Evolutionary conservation across 2,329 filamentous ascomycete species (phyloP), one percentile per base, ranked within the genome.

Genomic region (Gnomoniopsis smithogilvyi): DNA sequence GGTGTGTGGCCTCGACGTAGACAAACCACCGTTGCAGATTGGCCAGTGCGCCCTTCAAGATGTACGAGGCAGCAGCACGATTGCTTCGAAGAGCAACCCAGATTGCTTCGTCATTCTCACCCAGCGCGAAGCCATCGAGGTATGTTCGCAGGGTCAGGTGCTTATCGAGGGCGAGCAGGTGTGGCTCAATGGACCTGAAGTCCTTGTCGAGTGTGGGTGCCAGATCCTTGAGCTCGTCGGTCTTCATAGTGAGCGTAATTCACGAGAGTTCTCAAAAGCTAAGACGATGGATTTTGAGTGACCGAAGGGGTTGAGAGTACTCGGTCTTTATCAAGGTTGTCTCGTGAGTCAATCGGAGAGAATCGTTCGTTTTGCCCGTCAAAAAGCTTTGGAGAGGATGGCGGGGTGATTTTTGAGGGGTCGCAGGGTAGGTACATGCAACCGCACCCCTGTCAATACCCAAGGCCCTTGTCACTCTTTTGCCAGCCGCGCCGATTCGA

Each of bases 11-110:
- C 74, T 96, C 92, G 65, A 98, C 80, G 72, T 89, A 96, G 67
- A 80, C 83, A 75, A 93, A 96, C 94, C 94, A 98, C 65, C 94
- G 85, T 56, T 85, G 84, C 62, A 96, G 74, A 73, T 95, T 96
- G 60, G 83, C 79, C 66, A 94, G 85, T 30, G 85, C 78, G 48
- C 88, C 90, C 75, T 91, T 91, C 76, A 91, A 90, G 67, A 96
- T 81, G 66, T 90, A 91, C 3, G 90, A 86, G 65, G 90, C 82
- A 19, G 91, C 89, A n/a, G 92, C 90, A 62, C 91, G 88, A 78
- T 96, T 97, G 67, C 84, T 87, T 59, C 91, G 88, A 56, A 97
- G 82, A 6, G 90, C 87, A 67, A 89, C 84, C 91, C 92, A 98
- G 64, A 96, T 82, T 68, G 89, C 89, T 64, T 87, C 84, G 73